phyloP scores from a whole-genome alignment of 202 grass and related monocot genomes.

The Musa balbisiana region DNA sequence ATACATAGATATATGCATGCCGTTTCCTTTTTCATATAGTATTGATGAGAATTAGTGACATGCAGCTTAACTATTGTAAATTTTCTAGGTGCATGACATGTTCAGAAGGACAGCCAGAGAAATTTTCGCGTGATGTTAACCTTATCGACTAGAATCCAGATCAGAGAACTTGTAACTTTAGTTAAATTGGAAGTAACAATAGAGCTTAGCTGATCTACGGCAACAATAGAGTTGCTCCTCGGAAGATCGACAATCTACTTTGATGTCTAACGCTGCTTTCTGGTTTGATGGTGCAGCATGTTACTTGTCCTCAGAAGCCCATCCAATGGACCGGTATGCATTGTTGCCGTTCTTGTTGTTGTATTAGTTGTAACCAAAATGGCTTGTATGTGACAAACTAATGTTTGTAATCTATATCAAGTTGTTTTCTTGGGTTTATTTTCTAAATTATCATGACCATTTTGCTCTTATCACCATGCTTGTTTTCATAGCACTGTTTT shows the following conservation, averaged over 20 bases:
- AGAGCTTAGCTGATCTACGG: background rate
- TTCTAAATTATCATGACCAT: background rate
- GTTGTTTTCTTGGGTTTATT: background rate
- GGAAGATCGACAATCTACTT: background rate
- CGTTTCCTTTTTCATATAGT: too few relatives aligned
- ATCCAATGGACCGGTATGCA: background rate
- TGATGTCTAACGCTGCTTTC: too few relatives aligned
- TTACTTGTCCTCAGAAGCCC: too few relatives aligned
- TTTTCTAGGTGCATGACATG: slow-evolving; percentile 44
- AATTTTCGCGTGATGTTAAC: slow-evolving; percentile 42
- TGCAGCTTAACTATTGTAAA: background rate
- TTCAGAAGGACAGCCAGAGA: slow-evolving; percentile 44
- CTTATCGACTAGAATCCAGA: too few relatives aligned
- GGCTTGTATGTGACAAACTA: background rate
- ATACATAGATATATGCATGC: too few relatives aligned
- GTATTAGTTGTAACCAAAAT: background rate
- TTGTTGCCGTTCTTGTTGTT: background rate
- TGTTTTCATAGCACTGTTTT: background rate
- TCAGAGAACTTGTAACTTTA: background rate
- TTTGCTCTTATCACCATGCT: background rate
- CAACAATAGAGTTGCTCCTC: background rate
- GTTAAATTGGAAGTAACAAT: background rate
- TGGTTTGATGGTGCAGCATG: too few relatives aligned
- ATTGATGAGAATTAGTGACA: background rate
- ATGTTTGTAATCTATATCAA: background rate